These are phyloP conservation scores for Globisporangium barbulae DNA, from an alignment of 352 stramenopile genomes.

Conservation along the genomic window DNA sequence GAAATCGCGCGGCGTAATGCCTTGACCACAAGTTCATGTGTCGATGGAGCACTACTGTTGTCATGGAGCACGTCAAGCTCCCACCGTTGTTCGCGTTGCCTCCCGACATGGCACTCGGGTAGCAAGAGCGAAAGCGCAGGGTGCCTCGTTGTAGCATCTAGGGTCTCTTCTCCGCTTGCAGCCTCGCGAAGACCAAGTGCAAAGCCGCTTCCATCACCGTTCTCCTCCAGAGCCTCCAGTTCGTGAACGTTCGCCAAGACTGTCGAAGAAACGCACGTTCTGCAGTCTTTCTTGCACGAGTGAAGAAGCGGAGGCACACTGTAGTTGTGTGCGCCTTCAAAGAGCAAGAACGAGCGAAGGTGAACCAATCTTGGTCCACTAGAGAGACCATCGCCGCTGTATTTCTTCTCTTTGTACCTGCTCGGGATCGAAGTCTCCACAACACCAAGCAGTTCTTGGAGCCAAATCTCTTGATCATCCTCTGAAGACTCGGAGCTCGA, in stretches of 20 bases:
- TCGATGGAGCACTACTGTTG: neutral
- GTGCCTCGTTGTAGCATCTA: neutral
- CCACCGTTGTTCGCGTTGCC: neutral
- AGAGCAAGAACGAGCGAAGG: constrained; percentile 2
- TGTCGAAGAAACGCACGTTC: neutral
- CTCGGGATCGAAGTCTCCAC: neutral
- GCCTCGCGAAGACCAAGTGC: neutral
- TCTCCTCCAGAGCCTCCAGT: neutral
- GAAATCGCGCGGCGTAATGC: neutral
- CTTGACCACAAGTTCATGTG: neutral
- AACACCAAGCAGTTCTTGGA: neutral
- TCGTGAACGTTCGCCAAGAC: neutral
- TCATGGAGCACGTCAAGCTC: neutral
- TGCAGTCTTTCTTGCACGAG: constrained; percentile 4
- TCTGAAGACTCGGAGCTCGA: neutral
- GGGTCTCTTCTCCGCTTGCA: neutral
- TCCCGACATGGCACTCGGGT: neutral
- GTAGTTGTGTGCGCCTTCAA: neutral
- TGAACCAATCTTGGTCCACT: neutral
- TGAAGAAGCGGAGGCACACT: neutral
- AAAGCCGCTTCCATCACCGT: neutral
- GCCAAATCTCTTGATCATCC: neutral
- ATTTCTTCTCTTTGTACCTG: no score
- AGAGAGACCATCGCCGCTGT: neutral
- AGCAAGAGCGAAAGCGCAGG: constrained; percentile 8